Conservation (phyloP, 805 yeast species). For the Starmerella stigmatis region DNA sequence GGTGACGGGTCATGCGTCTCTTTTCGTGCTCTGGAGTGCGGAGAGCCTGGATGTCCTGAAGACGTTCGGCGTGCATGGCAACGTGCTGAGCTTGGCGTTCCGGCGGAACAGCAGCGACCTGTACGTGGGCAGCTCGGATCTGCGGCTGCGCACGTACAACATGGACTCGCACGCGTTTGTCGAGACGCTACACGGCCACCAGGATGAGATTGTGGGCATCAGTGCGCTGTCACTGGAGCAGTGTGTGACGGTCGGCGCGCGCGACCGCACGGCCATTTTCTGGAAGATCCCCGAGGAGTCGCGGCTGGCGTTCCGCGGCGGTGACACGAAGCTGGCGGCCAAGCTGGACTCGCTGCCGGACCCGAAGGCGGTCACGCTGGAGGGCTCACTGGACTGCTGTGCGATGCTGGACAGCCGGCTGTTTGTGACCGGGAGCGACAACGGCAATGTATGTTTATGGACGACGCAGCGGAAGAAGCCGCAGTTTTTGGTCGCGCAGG, state of each 20-base stretch:
- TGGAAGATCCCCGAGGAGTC: slow-evolving; percentile 97
- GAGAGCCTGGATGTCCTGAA: slow-evolving; percentile 67
- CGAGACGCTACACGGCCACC: slow-evolving; percentile 91
- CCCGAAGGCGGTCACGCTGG: slow-evolving; percentile 29
- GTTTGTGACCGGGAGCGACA: slow-evolving; percentile 91
- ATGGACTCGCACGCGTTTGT: slow-evolving; percentile 78
- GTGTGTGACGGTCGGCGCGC: slow-evolving; percentile 89
- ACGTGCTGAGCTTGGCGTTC: slow-evolving; percentile 62
- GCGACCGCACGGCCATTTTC: slow-evolving; percentile 88
- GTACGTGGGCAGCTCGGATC: slow-evolving; percentile 87
- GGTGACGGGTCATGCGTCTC: slow-evolving; percentile 85
- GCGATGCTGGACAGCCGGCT: slow-evolving; percentile 85
- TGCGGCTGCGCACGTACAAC: slow-evolving; percentile 77
- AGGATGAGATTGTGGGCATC: slow-evolving; percentile 75
- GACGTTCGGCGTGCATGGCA: slow-evolving; percentile 67
- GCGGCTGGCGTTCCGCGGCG: slow-evolving; percentile 85
- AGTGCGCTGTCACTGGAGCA: slow-evolving; percentile 75
- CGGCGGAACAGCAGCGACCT: slow-evolving; percentile 73
- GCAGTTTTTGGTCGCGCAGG: slow-evolving; percentile 50
- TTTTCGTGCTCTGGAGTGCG: slow-evolving; percentile 74
- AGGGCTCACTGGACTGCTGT: slow-evolving; percentile 85
- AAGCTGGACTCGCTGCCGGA: slow-evolving; percentile 10
- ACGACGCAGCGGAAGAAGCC: slow-evolving; percentile 85
- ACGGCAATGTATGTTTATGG: slow-evolving; percentile 87
- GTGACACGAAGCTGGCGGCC: slow-evolving; percentile 42